Evolutionary conservation across 306 rosid genomes (phyloP).

Genomic region (Oxytropis ochrocephala): DNA sequence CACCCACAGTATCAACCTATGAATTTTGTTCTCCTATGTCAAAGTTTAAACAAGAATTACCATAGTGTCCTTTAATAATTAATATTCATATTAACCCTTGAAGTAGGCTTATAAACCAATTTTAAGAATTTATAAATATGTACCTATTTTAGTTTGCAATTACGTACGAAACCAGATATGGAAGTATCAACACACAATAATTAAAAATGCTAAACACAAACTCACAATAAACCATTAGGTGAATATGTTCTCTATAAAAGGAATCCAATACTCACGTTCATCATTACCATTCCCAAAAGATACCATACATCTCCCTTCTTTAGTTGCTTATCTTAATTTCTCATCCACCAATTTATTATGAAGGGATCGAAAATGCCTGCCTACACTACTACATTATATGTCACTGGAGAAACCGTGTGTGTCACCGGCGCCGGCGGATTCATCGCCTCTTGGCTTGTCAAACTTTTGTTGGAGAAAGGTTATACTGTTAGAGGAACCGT

Average conservation of each 20-base stretch:
- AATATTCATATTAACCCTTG: too few relatives aligned
- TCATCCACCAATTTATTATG: background rate
- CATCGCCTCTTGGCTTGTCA: constrained; percentile 91
- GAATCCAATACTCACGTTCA: background rate
- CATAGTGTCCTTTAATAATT: too few relatives aligned
- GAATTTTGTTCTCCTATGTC: too few relatives aligned
- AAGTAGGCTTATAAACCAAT: too few relatives aligned
- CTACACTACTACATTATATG: background rate
- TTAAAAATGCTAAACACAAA: too few relatives aligned
- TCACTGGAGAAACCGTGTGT: constrained; percentile 51
- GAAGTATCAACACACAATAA: too few relatives aligned
- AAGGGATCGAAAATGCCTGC: background rate
- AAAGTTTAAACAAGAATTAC: too few relatives aligned
- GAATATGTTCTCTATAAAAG: background rate
- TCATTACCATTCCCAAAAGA: background rate
- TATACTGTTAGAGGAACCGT: constrained; percentile 80
- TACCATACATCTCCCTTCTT: background rate
- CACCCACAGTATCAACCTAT: too few relatives aligned
- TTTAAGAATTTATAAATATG: too few relatives aligned
- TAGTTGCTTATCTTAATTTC: background rate
- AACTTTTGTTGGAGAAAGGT: constrained; percentile 63
- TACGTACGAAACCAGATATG: too few relatives aligned
- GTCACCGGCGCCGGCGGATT: constrained; percentile 98
- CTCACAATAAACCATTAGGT: too few relatives aligned
- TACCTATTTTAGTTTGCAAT: too few relatives aligned